A percentile compares a stretch with the other conserved stretches of the same genome.
Conservation (phyloP, 495 filamentous ascomycete species). For the Hyaloscypha finlandica region DNA sequence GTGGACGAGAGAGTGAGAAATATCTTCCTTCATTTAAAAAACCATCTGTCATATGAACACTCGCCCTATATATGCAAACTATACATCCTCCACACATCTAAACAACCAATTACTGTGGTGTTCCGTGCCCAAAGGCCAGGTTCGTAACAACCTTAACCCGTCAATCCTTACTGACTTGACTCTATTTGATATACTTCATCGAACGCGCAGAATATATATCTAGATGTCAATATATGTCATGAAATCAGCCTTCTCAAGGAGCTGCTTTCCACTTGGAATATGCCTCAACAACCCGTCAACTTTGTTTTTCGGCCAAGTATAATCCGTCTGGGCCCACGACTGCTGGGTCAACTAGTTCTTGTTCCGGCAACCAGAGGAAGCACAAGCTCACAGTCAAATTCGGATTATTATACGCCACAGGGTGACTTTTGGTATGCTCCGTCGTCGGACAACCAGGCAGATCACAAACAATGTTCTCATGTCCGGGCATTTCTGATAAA, state of each 20-base stretch:
- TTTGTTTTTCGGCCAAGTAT: slow-evolving; percentile 50
- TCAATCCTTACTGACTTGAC: no score
- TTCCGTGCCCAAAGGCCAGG: no score
- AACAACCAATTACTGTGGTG: no score
- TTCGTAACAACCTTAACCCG: no score
- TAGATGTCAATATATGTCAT: background rate
- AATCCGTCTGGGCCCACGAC: slow-evolving; percentile 49
- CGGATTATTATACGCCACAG: slow-evolving; percentile 62
- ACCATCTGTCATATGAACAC: no score
- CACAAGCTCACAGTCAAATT: slow-evolving; percentile 56
- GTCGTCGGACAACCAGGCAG: slow-evolving; percentile 70
- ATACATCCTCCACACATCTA: no score
- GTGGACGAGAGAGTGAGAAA: no score
- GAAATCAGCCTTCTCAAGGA: background rate
- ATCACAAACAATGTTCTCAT: slow-evolving; percentile 65
- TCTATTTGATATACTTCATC: no score
- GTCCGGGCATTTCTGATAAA: slow-evolving; percentile 68
- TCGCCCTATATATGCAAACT: no score
- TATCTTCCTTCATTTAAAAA: no score
- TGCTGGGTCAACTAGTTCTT: slow-evolving; percentile 5
- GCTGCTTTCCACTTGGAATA: background rate
- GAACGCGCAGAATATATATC: background rate
- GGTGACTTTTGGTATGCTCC: slow-evolving; percentile 65
- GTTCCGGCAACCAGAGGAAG: background rate
- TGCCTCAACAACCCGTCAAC: slow-evolving; percentile 32